Percentiles rank a stretch among this genome's conserved stretches.
Conservation (phyloP, 2,329 filamentous ascomycete species). For the Talaromyces verruculosus region DNA sequence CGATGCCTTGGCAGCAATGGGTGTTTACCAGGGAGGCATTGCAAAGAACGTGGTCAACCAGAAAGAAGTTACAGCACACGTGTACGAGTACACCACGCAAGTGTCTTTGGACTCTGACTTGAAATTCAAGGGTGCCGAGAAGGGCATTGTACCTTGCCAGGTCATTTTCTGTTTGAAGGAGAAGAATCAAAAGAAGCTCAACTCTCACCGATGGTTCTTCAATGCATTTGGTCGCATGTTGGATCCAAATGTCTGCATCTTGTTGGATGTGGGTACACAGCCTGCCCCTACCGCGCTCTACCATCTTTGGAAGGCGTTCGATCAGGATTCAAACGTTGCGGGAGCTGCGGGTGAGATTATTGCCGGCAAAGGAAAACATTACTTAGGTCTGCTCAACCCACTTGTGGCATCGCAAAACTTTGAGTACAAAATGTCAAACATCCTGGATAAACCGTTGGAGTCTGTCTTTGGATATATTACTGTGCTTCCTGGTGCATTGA, state of each 20-base stretch:
- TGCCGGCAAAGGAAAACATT: conserved; percentile 82
- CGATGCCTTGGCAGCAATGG: conserved; percentile 92
- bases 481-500: conserved; percentile 89
- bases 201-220: conserved; percentile 99
- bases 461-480: conserved; percentile 98
- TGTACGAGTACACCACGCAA: conserved; percentile 98
- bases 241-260: conserved; percentile 93
- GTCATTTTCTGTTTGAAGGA: conserved; percentile 99
- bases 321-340: conserved; percentile 94
- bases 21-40: conserved; percentile 96
- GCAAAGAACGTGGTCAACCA: conserved; percentile 98
- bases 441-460: conserved; percentile 94
- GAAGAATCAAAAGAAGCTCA: conserved; percentile 95
- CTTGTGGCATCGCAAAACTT: conserved; percentile 97
- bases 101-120: conserved; percentile 93
- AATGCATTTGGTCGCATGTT: conserved; percentile 92
- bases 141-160: conserved; percentile 96
- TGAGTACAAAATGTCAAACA: conserved; percentile 99
- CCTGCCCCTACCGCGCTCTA: conserved; percentile 90
- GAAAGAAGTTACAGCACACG: conserved; percentile 89
- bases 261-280: conserved; percentile 93
- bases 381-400: conserved; percentile 82
- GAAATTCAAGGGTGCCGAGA: conserved; percentile 98
- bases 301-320: conserved; percentile 97
- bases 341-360: conserved; percentile 98